These are phyloP conservation scores for Nakaseomyces sp. DNA, from an alignment of 1,139 yeast species.

Conservation along the genomic window DNA sequence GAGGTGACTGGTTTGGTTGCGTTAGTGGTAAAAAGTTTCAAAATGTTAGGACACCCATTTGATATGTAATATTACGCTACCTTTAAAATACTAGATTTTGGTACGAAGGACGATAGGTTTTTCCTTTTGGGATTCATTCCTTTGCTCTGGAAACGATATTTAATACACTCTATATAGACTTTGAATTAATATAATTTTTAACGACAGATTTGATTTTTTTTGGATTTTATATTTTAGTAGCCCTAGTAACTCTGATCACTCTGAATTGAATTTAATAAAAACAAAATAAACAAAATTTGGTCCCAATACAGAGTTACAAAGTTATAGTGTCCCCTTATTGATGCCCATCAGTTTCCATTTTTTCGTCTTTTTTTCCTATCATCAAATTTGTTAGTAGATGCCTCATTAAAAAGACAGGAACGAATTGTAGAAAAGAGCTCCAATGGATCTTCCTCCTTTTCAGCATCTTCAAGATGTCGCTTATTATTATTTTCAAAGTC, in stretches of 20 bases:
- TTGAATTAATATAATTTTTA: not conserved
- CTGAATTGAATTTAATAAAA: not conserved
- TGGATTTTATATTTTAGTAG: not conserved
- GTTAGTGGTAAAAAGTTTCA: constrained; percentile 77
- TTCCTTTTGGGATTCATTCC: too few relatives aligned
- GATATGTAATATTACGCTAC: constrained; percentile 4
- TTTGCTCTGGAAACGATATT: not conserved
- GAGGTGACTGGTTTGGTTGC: constrained; percentile 75
- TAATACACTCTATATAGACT: constrained; percentile 3
- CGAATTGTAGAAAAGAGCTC: not conserved
- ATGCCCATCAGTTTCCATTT: too few relatives aligned
- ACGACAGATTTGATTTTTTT: not conserved
- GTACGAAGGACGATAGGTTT: too few relatives aligned
- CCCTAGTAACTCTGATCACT: too few relatives aligned
- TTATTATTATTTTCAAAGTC: not conserved
- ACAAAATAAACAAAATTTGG: not conserved
- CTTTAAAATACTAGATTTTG: too few relatives aligned
- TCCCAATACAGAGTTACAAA: too few relatives aligned
- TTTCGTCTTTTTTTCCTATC: not conserved
- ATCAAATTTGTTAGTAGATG: not conserved
- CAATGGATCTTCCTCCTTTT: not conserved
- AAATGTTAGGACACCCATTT: constrained; percentile 37
- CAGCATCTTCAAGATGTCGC: not conserved
- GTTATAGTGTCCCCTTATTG: too few relatives aligned
- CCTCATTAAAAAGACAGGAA: not conserved